A percentile compares a stretch with the other conserved stretches of the same genome.
Conservation (phyloP, 371 early-diverging fungal species). For the Capillidium heterosporum region DNA sequence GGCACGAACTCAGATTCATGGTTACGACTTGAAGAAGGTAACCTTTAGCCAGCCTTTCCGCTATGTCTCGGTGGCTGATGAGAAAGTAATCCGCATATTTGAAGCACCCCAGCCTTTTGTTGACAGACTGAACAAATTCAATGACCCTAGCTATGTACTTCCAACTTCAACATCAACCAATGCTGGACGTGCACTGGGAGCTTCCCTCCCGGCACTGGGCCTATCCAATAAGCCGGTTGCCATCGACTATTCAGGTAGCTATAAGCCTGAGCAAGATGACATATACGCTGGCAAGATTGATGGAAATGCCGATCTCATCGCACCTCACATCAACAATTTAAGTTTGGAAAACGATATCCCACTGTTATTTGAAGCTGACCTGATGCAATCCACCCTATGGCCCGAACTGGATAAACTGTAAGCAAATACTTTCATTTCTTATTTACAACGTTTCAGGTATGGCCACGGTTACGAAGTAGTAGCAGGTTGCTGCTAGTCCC, state of each 20-base stretch:
- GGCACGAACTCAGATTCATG: slow-evolving; percentile 91
- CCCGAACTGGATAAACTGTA: slow-evolving; percentile 86
- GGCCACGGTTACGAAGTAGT: slow-evolving; percentile 87
- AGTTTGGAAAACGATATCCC: slow-evolving; percentile 36
- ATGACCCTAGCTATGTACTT: slow-evolving; percentile 10
- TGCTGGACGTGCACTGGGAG: slow-evolving; percentile 41
- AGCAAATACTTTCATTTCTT: background rate
- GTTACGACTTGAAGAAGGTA: slow-evolving; percentile 79
- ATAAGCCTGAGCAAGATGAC: slow-evolving; percentile 5
- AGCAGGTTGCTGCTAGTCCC: slow-evolving; percentile 45
- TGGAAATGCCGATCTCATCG: slow-evolving; percentile 18
- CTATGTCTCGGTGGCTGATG: slow-evolving; percentile 85
- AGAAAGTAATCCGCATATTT: slow-evolving; percentile 81
- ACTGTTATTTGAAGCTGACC: slow-evolving; percentile 51
- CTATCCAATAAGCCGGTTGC: slow-evolving; percentile 88
- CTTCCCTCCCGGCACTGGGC: slow-evolving; percentile 79
- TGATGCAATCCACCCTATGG: slow-evolving; percentile 86
- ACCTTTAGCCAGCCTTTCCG: slow-evolving; percentile 53
- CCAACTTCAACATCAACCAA: background rate
- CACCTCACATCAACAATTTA: slow-evolving; percentile 12
- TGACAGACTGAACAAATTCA: slow-evolving; percentile 31
- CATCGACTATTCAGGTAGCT: slow-evolving; percentile 16
- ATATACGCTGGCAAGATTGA: slow-evolving; percentile 21
- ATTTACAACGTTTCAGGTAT: slow-evolving; percentile 17
- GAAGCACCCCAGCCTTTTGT: slow-evolving; percentile 72